Base-by-base conservation (phyloP, 2,329 filamentous ascomycete genomes). In the Rutstroemia sp. region DNA sequence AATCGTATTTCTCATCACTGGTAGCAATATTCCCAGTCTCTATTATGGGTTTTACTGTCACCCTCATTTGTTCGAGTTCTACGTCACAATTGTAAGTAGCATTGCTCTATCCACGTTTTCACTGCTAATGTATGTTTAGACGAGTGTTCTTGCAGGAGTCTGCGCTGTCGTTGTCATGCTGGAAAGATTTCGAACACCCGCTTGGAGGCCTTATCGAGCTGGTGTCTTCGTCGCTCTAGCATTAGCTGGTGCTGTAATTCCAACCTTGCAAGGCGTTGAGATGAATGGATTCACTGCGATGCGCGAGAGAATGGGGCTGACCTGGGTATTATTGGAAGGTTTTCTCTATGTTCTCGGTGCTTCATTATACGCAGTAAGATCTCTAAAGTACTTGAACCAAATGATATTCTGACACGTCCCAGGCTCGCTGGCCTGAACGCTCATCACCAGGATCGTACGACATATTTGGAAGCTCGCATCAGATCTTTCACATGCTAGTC, bases 401-500 rank as follows among this genome's bases (percentile, higher is more conserved):
- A 14, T 48, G 7, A 7, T 51, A 12, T 23, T 53, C 27, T n/a
- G 19, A 38, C 56, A 45, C 57, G 61, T 56, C 64, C 62, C 61
- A 88, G 84, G 77, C 81, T 53, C 85, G 94, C 39, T 84, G 92
- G 72, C 94, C 94, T 0, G 94, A 99, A 74, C 79, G 89, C 58
- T 82, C 79, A 66, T 80, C 75, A 46, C 94, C 92, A 0, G 89
- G 90, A 1, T 76, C 71, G 7, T 96, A 92, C 67, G 94, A 99
- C 72, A 88, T 96, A 51, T 88, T 88, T 81, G 92, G 94, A 39
- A 91, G 86, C 69, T 96, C 90, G 19, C 94, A 99, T 72, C 94
- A 99, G 73, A 87, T 99, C 61, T 99, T 99, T 71, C 94, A 99
- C 74, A 76, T 95, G 41, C 79, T 94, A 61, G 92, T 99, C 27